Base-by-base conservation (phyloP, 345 rosid genomes). In the Fremontodendron californicum region DNA sequence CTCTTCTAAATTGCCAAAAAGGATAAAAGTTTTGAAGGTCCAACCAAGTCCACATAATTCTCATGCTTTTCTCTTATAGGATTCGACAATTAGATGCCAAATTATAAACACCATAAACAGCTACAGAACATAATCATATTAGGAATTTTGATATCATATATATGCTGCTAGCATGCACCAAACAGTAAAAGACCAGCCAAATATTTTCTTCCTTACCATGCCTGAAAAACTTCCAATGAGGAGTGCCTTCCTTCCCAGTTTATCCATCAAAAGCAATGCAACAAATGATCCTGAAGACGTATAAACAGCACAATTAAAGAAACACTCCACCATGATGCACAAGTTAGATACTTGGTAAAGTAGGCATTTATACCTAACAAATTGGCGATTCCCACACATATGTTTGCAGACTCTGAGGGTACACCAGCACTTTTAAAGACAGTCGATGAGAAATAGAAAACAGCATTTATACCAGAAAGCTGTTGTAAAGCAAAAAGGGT, bases 401-500 rank as follows among this genome's bases (percentile, higher is more conserved):
- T 85, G 83, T 93, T 95, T 64, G 93, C 99, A 71, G 86, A 80
- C 76, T 88, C 91, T 78, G 98, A 89, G 86, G 99, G 98, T 75
- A 95, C 88, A 63, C 97, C 98, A 46, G 94, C 94, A 71, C 81
- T 95, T 88, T 87, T 92, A 88, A 95, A 93, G 79, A 95, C 97
- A 49, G 94, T 84, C 73, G 99, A 93, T 75, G 98, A 95, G 88
- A 93, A 93, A 87, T 91, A 95, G 90, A 95, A 95, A 73, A 95
- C 89, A 70, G 96, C 94, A 78, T 95, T 95, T 88, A 91, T 91
- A 73, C 99, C 98, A 61, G 98, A 95, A 75, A 95, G 89, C 87
- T 95, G 98, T 89, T 95, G 99, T 85, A 95, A 89, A 86, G 92
- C 96, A 88, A 88, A 91, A 88, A 95, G 94, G 81, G 86, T 57